A percentile compares a stretch with the other conserved stretches of the same genome.
phyloP scores from a whole-genome alignment of 129 eudicot species.

The Lactuca saligna region DNA sequence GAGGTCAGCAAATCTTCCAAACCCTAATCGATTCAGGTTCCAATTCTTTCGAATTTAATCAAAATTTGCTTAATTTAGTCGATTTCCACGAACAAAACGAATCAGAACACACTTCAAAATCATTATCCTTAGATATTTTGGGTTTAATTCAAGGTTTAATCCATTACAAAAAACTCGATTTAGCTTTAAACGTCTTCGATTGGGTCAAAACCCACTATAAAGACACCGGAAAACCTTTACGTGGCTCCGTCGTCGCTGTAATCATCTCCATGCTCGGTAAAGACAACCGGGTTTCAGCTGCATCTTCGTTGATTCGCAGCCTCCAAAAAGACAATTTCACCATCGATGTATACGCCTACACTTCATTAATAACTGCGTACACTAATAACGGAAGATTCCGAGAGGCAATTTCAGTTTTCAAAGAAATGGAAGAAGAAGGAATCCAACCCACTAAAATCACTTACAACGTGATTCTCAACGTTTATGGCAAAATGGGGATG shows the following conservation, averaged over 20 bases:
- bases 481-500: slow-evolving; percentile 93
- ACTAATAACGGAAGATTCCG: slow-evolving; percentile 74
- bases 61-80: slow-evolving; percentile 34
- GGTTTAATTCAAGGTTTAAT: slow-evolving; percentile 70
- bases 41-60: slow-evolving; percentile 29
- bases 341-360: slow-evolving; percentile 73
- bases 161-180: slow-evolving; percentile 58
- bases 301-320: slow-evolving; percentile 60
- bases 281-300: slow-evolving; percentile 61
- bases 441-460: slow-evolving; percentile 76
- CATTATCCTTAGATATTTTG: slow-evolving; percentile 52
- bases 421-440: slow-evolving; percentile 87
- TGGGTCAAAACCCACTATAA: slow-evolving; percentile 46
- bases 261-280: slow-evolving; percentile 69
- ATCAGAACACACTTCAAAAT: slow-evolving; percentile 32
- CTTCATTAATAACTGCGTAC: slow-evolving; percentile 69
- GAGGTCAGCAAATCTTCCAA: slow-evolving; percentile 59
- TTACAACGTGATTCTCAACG: slow-evolving; percentile 84
- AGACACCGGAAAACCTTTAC: slow-evolving; percentile 38
- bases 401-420: slow-evolving; percentile 70
- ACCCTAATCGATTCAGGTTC: slow-evolving; percentile 49
- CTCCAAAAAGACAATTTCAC: slow-evolving; percentile 63
- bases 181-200: slow-evolving; percentile 67
- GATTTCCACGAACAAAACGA: slow-evolving; percentile 21
- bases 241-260: slow-evolving; percentile 70